Base-by-base conservation (phyloP, 805 yeast species). In the Lipomyces japonicus region DNA sequence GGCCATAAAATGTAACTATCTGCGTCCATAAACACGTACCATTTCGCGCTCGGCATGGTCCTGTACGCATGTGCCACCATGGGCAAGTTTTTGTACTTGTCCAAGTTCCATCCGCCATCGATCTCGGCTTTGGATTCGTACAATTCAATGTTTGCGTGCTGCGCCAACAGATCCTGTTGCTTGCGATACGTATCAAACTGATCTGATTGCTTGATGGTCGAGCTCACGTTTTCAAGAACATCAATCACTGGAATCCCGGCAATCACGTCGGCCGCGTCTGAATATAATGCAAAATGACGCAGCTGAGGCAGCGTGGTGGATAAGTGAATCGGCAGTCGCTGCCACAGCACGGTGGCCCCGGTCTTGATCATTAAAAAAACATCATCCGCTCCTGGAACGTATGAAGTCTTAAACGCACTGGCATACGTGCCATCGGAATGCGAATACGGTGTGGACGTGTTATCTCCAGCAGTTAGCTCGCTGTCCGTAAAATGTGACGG, bases 71-170 rank as follows among this genome's bases (percentile, higher is more conserved):
- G 68, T 9, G 60, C 58, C 23, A 65, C 61, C 64, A 64, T 63
- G n/a, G 72, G 72, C 16, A 70, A 24, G 50, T 66, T 68, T 59
- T 70, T 70, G 60, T 57, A 70, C 48, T 61, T 59, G 52, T 70
- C 73, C 16, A 65, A 55, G n/a, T 53, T 59, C 70, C 71, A 67
- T 24, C 47, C 49, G 16, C 35, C 42, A 3, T 51, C 59, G 6
- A 53, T 54, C 18, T 34, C 31, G 10, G 32, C 44, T n/a, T 18
- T 21, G 9, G 36, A 12, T 4, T 43, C 48, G 25, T 41, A 38
- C 18, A 32, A 4, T 26, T 57, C 60, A 49, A 63, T 54, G 26
- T 57, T 57, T 44, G 59, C 56, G 44, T 62, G 63, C 35, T 59
- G 50, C 24, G 52, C 51, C 25, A 58, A 61, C 26, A 63, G 39